A percentile compares a stretch with the other conserved stretches of the same genome.
Evolutionary conservation across 2,329 filamentous ascomycete genomes (phyloP).

Genomic region (Ramularia endophylla): DNA sequence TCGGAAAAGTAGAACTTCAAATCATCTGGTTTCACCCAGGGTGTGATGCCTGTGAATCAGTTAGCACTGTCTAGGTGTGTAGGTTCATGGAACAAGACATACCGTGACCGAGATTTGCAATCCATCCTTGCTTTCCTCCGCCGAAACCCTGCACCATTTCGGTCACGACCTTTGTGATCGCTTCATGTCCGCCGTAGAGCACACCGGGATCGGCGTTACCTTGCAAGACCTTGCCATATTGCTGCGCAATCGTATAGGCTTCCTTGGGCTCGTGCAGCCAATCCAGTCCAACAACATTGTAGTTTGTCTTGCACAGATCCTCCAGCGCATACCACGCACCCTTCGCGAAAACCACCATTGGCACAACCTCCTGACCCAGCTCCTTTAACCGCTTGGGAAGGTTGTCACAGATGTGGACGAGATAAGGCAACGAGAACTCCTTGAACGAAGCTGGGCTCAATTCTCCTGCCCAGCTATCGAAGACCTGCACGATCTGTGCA

Average conservation of each 20-base stretch:
- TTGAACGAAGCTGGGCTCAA: constrained; percentile 78
- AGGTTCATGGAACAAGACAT: constrained; percentile 32
- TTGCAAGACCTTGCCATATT: constrained; percentile 73
- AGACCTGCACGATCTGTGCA: constrained; percentile 92
- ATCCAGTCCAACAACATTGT: constrained; percentile 90
- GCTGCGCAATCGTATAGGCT: constrained; percentile 66
- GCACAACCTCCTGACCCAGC: constrained; percentile 71
- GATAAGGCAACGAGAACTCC: constrained; percentile 78
- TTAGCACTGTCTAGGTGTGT: constrained; percentile 12
- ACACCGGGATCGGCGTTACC: constrained; percentile 95
- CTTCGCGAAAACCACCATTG: constrained; percentile 98
- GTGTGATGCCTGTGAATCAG: constrained; percentile 69
- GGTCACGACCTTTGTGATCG: constrained; percentile 77
- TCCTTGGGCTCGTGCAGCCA: constrained; percentile 89
- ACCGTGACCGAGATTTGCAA: constrained; percentile 95
- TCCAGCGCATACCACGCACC: constrained; percentile 95
- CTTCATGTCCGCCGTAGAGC: constrained; percentile 74
- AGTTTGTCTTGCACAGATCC: constrained; percentile 78
- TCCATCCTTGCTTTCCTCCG: constrained; percentile 85
- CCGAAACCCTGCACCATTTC: constrained; percentile 83
- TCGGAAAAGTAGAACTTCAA: constrained; percentile 92
- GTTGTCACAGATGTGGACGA: constrained; percentile 74
- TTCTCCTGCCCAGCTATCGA: constrained; percentile 97
- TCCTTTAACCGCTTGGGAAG: constrained; percentile 69
- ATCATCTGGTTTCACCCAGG: constrained; percentile 88